phyloP scores from a whole-genome alignment of 1,139 yeast genomes.

The Sugiyamaella pinicola region DNA sequence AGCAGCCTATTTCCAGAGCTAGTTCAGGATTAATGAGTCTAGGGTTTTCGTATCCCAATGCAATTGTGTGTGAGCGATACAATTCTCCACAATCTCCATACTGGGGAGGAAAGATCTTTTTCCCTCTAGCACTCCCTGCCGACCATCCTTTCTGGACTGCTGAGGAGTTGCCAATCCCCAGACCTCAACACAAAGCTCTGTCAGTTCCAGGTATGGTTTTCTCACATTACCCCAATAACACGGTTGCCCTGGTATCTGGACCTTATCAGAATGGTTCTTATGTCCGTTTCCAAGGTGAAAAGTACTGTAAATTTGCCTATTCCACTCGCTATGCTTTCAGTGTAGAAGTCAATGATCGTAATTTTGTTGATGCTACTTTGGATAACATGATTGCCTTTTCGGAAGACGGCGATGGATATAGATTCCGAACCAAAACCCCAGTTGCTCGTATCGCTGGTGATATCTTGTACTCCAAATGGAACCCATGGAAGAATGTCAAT shows the following conservation, averaged over 20 bases:
- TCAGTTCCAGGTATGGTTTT: slow-evolving; percentile 35
- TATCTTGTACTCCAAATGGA: slow-evolving; percentile 36
- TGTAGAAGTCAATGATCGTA: slow-evolving; percentile 30
- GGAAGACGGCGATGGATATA: slow-evolving; percentile 27
- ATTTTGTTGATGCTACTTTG: slow-evolving; percentile 27
- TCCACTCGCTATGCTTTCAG: slow-evolving; percentile 40
- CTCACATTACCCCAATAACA: slow-evolving; percentile 34
- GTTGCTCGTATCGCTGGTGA: slow-evolving; percentile 34
- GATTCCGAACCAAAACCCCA: slow-evolving; percentile 27
- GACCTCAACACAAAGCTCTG: slow-evolving; percentile 19
- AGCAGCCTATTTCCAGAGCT: slow-evolving; percentile 37
- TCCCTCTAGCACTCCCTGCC: slow-evolving; percentile 32
- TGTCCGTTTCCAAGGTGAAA: slow-evolving; percentile 36
- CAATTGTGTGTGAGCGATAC: slow-evolving; percentile 38
- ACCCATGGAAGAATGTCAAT: slow-evolving; percentile 33
- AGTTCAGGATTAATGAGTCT: slow-evolving; percentile 37
- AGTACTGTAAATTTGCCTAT: slow-evolving; percentile 42
- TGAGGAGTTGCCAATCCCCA: slow-evolving; percentile 25
- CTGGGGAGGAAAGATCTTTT: slow-evolving; percentile 40
- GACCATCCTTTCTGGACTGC: slow-evolving; percentile 35
- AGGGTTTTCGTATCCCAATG: slow-evolving; percentile 41
- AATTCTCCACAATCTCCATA: slow-evolving; percentile 42
- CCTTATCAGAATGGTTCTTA: slow-evolving; percentile 35
- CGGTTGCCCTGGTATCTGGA: slow-evolving; percentile 38
- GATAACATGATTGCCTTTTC: slow-evolving; percentile 32